Evolutionary conservation across 1,284 basidiomycete species (phyloP).

Genomic region (Ustilago curta): DNA sequence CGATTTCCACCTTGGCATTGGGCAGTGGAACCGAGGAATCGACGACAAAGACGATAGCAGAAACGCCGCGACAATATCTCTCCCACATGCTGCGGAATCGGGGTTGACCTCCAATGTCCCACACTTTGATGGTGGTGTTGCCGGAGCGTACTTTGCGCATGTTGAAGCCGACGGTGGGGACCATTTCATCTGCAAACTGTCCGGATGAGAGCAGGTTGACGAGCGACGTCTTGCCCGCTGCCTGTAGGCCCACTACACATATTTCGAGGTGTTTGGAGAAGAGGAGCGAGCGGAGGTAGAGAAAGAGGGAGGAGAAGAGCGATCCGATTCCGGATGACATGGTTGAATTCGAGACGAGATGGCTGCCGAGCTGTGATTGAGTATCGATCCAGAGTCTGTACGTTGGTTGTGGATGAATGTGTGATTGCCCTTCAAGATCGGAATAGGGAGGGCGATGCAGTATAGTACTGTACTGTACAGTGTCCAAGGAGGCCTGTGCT

Average conservation of each 20-base stretch:
- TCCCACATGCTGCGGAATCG: constrained; percentile 90
- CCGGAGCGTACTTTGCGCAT: constrained; percentile 82
- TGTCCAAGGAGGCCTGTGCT: neutral
- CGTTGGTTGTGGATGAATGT: neutral
- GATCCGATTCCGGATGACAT: constrained; percentile 48
- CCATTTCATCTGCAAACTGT: constrained; percentile 86
- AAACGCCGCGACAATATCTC: constrained; percentile 91
- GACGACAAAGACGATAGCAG: constrained; percentile 85
- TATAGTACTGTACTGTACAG: neutral
- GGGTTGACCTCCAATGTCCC: constrained; percentile 94
- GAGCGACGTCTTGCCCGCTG: constrained; percentile 91
- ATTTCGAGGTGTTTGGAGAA: constrained; percentile 92
- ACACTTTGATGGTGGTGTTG: constrained; percentile 90
- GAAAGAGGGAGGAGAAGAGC: constrained; percentile 55
- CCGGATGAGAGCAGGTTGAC: constrained; percentile 89
- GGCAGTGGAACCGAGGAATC: constrained; percentile 41
- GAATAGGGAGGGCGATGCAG: neutral
- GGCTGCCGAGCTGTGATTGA: neutral
- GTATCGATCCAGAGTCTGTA: neutral
- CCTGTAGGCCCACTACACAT: constrained; percentile 91
- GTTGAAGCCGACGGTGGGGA: constrained; percentile 93
- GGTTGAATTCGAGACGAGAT: neutral
- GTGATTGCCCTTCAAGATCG: neutral
- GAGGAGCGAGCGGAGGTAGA: constrained; percentile 74
- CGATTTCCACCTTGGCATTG: constrained; percentile 17